Evolutionary conservation across 2,329 filamentous ascomycete species (phyloP).

Genomic region (Neophaeococcomyces mojaviensis): DNA sequence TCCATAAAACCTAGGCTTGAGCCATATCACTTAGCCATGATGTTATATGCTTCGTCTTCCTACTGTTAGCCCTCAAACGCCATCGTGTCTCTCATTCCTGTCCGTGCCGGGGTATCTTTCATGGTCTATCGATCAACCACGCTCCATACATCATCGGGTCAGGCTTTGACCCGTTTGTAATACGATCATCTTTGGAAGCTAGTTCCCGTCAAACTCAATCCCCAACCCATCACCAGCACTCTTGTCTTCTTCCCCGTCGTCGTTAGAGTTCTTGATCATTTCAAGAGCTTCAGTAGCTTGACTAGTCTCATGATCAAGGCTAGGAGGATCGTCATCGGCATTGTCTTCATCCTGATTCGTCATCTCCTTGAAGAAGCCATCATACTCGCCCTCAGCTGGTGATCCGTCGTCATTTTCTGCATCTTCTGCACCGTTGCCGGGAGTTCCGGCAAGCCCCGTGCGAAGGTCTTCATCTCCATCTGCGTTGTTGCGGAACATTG

Average conservation of each 20-base stretch:
- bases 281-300: slow-evolving; percentile 42
- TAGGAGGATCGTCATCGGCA: slow-evolving; percentile 21
- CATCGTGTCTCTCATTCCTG: too few relatives aligned
- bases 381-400: slow-evolving; percentile 20
- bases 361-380: slow-evolving; percentile 41
- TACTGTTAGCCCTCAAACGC: too few relatives aligned
- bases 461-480: slow-evolving; percentile 24
- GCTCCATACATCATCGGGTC: too few relatives aligned
- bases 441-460: slow-evolving; percentile 25
- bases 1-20: too few relatives aligned
- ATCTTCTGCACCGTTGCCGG: slow-evolving; percentile 27
- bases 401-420: slow-evolving; percentile 29
- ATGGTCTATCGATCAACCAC: too few relatives aligned
- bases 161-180: too few relatives aligned
- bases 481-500: slow-evolving; percentile 17
- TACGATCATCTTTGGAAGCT: too few relatives aligned
- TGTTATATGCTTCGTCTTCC: too few relatives aligned
- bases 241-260: slow-evolving; percentile 22
- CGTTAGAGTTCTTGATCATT: slow-evolving; percentile 19
- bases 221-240: slow-evolving; percentile 7
- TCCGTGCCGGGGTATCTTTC: too few relatives aligned
- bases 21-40: too few relatives aligned
- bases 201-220: too few relatives aligned
- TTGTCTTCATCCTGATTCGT: slow-evolving; percentile 36
- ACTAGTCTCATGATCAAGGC: slow-evolving; percentile 31